These are phyloP conservation scores for Fomitopsis serialis DNA, from an alignment of 768 basidiomycete species.

Conservation along the genomic window DNA sequence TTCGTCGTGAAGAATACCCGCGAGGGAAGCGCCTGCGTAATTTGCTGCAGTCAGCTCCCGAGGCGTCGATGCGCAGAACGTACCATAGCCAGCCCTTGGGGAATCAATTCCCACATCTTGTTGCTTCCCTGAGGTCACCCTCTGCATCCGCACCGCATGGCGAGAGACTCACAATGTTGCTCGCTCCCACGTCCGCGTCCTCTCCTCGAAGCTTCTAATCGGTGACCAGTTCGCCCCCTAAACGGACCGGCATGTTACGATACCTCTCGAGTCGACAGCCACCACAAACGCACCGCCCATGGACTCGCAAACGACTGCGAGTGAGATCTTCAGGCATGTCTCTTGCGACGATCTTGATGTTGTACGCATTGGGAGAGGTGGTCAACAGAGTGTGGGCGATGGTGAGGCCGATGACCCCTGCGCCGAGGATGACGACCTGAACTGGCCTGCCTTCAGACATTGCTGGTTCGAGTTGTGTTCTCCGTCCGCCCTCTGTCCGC, in stretches of 20 bases:
- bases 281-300: constrained; percentile 33
- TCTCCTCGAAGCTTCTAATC: constrained; percentile 27
- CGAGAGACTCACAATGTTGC: constrained; percentile 34
- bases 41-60: constrained; percentile 2
- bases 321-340: constrained; percentile 33
- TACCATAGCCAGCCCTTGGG: constrained; percentile 36
- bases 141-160: neutral
- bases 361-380: constrained; percentile 16
- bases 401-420: constrained; percentile 41
- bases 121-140: constrained; percentile 25
- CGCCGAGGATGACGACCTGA: constrained; percentile 33
- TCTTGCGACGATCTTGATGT: constrained; percentile 31
- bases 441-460: neutral
- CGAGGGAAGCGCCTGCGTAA: constrained; percentile 31
- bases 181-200: constrained; percentile 32
- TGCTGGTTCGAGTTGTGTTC: neutral
- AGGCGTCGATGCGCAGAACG: constrained; percentile 5
- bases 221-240: constrained; percentile 47
- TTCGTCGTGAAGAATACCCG: constrained; percentile 24
- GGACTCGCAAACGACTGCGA: constrained; percentile 46
- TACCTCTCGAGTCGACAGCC: neutral
- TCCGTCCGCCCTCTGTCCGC: too few species aligned
- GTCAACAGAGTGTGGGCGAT: constrained; percentile 31
- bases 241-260: neutral
- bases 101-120: constrained; percentile 44